Percentiles rank a stretch among this genome's conserved stretches.
Evolutionary conservation across 2,329 filamentous ascomycete genomes (phyloP).

Genomic region (Anthostomella pinea): DNA sequence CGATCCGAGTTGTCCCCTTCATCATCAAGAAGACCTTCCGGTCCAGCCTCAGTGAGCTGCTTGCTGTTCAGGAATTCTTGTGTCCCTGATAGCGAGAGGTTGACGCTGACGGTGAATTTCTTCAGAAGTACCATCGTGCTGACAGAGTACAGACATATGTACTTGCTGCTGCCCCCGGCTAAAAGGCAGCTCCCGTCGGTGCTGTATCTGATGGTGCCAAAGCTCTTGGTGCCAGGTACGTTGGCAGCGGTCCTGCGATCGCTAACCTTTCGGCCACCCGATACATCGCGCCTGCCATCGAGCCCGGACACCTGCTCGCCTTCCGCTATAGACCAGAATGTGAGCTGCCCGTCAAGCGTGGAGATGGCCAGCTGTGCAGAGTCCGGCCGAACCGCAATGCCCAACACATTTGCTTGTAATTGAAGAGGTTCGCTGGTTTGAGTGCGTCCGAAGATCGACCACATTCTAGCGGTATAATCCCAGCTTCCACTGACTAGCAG

Average conservation of each 20-base stretch:
- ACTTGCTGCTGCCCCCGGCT: constrained; percentile 95
- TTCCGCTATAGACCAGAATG: constrained; percentile 90
- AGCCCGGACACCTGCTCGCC: constrained; percentile 82
- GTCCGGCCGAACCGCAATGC: constrained; percentile 84
- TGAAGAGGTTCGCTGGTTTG: constrained; percentile 95
- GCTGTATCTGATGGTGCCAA: constrained; percentile 84
- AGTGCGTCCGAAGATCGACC: constrained; percentile 91
- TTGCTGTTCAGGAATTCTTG: constrained; percentile 97
- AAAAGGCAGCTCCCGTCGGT: constrained; percentile 88
- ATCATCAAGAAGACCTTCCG: constrained; percentile 79
- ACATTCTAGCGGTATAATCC: constrained; percentile 93
- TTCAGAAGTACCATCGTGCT: constrained; percentile 86
- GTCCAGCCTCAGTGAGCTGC: constrained; percentile 85
- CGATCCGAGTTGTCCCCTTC: constrained; percentile 85
- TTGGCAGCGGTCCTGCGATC: constrained; percentile 92
- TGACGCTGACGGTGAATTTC: constrained; percentile 93
- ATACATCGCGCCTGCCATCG: constrained; percentile 88
- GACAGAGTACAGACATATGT: constrained; percentile 96
- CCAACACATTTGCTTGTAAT: constrained; percentile 85
- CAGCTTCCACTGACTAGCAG: constrained; percentile 88
- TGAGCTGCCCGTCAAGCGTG: constrained; percentile 88
- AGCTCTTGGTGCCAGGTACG: constrained; percentile 84
- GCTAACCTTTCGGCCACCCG: constrained; percentile 82
- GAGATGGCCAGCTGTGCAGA: constrained; percentile 88
- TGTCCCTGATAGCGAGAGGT: constrained; percentile 91